Evolutionary conservation across 2,329 filamentous ascomycete genomes (phyloP).

Genomic region (Hymenoscyphus scutula): DNA sequence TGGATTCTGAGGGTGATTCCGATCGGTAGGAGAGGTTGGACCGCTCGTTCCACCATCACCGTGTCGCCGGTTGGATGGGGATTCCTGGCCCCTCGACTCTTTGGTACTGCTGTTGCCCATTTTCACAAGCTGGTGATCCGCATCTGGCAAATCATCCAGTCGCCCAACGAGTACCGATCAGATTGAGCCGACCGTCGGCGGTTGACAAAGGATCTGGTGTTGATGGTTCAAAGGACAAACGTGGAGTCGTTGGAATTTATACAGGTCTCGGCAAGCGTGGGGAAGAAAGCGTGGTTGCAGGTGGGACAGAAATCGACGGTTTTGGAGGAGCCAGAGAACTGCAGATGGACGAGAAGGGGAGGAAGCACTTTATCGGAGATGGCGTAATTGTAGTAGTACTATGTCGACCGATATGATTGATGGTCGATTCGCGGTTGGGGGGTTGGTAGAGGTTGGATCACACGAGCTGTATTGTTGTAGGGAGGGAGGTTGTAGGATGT

Average conservation of each 20-base stretch:
- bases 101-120: conserved; percentile 36
- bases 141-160: conserved; percentile 27
- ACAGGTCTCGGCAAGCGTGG: conserved; percentile 31
- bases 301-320: neutral
- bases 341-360: neutral
- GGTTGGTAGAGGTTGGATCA: conserved; percentile 13
- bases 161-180: conserved; percentile 23
- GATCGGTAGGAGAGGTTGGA: conserved; percentile 28
- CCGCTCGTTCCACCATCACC: conserved; percentile 24
- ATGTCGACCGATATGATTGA: neutral
- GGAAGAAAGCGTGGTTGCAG: conserved; percentile 16
- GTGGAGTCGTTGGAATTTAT: conserved; percentile 27
- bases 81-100: conserved; percentile 33
- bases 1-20: conserved; percentile 18
- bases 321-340: neutral
- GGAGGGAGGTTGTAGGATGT: neutral
- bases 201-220: neutral
- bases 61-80: conserved; percentile 20
- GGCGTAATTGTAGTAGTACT: neutral
- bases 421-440: neutral
- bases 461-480: conserved; percentile 23
- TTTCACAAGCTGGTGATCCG: conserved; percentile 29
- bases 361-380: neutral
- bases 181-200: conserved; percentile 5
- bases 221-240: conserved; percentile 16